These are phyloP conservation scores for Erysimum cheiri DNA, from an alignment of 441 rosid species.

Conservation along the genomic window DNA sequence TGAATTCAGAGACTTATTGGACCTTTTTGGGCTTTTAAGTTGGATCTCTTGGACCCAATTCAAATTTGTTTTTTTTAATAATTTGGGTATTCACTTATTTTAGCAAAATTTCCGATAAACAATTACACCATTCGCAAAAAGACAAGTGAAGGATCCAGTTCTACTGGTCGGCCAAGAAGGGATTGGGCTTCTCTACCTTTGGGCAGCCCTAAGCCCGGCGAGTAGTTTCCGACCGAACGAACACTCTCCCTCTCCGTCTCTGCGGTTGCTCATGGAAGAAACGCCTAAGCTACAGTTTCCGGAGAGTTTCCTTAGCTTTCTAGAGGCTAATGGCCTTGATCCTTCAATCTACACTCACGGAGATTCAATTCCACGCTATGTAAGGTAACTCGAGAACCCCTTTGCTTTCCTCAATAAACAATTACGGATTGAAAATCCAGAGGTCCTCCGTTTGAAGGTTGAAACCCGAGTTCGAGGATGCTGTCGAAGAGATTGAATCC, in stretches of 20 bases:
- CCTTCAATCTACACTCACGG: conserved; percentile 64
- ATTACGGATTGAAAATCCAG: not conserved
- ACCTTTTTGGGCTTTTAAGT: not conserved
- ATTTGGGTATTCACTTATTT: too few species aligned
- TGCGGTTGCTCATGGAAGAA: conserved; percentile 53
- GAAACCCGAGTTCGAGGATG: conserved; percentile 69
- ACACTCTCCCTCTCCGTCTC: not conserved
- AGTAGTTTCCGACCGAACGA: not conserved
- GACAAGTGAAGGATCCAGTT: too few species aligned
- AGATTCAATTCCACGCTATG: conserved; percentile 73
- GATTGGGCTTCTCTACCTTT: too few species aligned
- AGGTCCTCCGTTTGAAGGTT: conserved; percentile 53
- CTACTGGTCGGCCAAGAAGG: too few species aligned
- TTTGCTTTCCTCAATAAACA: conserved; percentile 13
- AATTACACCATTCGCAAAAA: too few species aligned
- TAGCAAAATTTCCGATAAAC: too few species aligned
- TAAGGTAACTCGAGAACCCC: conserved; percentile 52
- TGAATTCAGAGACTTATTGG: not conserved
- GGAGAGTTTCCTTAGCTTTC: conserved; percentile 64
- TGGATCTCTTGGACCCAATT: too few species aligned
- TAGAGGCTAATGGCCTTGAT: conserved; percentile 65
- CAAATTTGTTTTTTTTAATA: too few species aligned
- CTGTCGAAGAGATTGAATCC: conserved; percentile 59
- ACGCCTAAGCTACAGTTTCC: conserved; percentile 58
- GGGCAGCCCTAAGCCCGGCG: too few species aligned